Evolutionary conservation across 1,139 yeast genomes (phyloP).

Genomic region (Pichia sp.): DNA sequence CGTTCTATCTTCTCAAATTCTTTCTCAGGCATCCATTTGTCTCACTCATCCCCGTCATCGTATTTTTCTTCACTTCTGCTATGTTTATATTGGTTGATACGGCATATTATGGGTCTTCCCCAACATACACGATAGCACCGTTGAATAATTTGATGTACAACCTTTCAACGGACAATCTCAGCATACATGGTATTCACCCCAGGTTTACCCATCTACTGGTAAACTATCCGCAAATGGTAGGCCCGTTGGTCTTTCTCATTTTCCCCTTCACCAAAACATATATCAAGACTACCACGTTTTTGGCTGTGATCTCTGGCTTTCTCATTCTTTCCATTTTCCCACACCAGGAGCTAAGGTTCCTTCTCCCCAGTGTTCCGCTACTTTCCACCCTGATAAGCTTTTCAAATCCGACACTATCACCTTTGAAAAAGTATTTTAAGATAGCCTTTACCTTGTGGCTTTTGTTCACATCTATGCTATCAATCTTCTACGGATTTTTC

Average conservation of each 20-base stretch:
- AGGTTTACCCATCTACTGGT: slow-evolving; percentile 67
- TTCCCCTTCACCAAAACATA: slow-evolving; percentile 33
- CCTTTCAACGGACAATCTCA: slow-evolving; percentile 51
- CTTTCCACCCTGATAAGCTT: slow-evolving; percentile 26
- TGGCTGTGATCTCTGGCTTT: slow-evolving; percentile 62
- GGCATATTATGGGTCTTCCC: slow-evolving; percentile 12
- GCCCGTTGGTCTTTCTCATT: slow-evolving; percentile 59
- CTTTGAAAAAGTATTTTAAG: slow-evolving; percentile 3
- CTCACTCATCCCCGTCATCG: slow-evolving; percentile 30
- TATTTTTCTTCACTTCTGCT: slow-evolving; percentile 37
- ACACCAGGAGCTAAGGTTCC: slow-evolving; percentile 88
- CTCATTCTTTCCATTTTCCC: slow-evolving; percentile 63
- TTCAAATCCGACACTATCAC: background rate
- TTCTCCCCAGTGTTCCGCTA: slow-evolving; percentile 74
- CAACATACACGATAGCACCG: slow-evolving; percentile 58
- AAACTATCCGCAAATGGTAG: slow-evolving; percentile 76
- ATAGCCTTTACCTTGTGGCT: slow-evolving; percentile 46
- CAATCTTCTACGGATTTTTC: slow-evolving; percentile 66
- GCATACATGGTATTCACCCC: slow-evolving; percentile 81
- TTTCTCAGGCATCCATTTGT: slow-evolving; percentile 30
- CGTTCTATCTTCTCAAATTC: slow-evolving; percentile 39
- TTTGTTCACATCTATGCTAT: slow-evolving; percentile 57
- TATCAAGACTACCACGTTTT: slow-evolving; percentile 48
- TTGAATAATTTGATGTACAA: slow-evolving; percentile 75
- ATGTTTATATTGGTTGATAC: slow-evolving; percentile 57